Evolutionary conservation across 1,139 yeast species (phyloP), one percentile per base, ranked within the genome.

Genomic region (Debaryomycetaceae sp.): DNA sequence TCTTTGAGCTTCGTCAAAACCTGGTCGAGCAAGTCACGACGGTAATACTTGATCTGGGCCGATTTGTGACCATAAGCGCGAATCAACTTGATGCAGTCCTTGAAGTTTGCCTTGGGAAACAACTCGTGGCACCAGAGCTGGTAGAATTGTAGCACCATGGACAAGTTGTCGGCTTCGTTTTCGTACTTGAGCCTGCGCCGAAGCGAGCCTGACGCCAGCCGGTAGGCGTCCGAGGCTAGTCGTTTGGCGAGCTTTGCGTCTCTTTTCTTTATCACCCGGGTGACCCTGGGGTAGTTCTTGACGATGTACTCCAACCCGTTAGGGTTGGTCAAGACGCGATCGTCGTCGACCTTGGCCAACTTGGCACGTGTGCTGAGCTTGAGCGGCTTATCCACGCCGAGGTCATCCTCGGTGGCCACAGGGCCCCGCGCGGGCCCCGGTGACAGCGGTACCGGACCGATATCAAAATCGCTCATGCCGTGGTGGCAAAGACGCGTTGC

Each of bases 121-220:
- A 85, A 49, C 4, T 78, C 73, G 51, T 85, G 95, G 17, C 89
- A 88, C 95, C 95, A 85, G 19, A 85, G 53, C 53, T 84, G 94
- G 54, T 84, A 85, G 45, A 75, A 76, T 38, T 73, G 77, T 17
- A 84, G 56, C 2, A 85, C 60, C 10, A 61, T 51, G 5, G 62
- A 53, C 27, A 68, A 49, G 35, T 65, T 70, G 6, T 62, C 57
- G 25, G 57, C 61, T 36, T 71, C 76, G 24, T 60, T 61, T 9
- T 63, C 64, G 20, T 54, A 48, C 34, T 56, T 63, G 14, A 45
- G 45, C 33, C 52, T 51, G 18, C 40, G 44, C 20, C 29, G 18
- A 4, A 17, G 3, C 10, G 25, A 12, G 19, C 17, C n/a, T 3
- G 29, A 15, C 10, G 17, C 14, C 41, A 21, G 30, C 28, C 29